These are phyloP conservation scores for Calycina marina DNA, from an alignment of 2,329 filamentous ascomycete genomes.

Conservation along the genomic window DNA sequence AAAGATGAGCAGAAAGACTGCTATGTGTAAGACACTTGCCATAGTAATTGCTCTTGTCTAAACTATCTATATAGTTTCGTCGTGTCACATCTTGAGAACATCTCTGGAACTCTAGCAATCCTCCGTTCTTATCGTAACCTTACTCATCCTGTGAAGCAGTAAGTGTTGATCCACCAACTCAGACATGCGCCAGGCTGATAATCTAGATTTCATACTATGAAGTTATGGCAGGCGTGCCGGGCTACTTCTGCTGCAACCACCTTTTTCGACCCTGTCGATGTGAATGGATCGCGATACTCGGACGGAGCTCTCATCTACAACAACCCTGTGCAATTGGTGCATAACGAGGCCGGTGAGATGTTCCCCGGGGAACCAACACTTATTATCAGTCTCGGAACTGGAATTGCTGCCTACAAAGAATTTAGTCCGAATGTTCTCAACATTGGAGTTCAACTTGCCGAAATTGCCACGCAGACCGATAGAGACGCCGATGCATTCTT, in stretches of 20 bases:
- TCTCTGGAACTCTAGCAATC: not conserved
- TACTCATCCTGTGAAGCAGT: too few relatives aligned
- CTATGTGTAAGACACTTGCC: slow-evolving; percentile 1
- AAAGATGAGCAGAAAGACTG: not conserved
- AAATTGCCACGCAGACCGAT: not conserved
- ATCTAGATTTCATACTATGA: not conserved
- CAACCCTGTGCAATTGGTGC: slow-evolving; percentile 2
- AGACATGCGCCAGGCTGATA: not conserved
- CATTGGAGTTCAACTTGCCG: not conserved
- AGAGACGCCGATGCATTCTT: not conserved
- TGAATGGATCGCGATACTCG: slow-evolving; percentile 1
- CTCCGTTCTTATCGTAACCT: slow-evolving; percentile 1
- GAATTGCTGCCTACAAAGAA: not conserved
- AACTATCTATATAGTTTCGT: too few relatives aligned
- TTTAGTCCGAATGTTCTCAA: not conserved
- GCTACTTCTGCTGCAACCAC: slow-evolving; percentile 3
- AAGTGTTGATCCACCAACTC: not conserved
- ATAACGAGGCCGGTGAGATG: not conserved
- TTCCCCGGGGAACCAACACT: not conserved
- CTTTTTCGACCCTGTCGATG: slow-evolving; percentile 2
- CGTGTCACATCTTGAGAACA: slow-evolving; percentile 1
- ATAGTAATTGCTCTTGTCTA: not conserved
- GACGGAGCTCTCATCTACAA: slow-evolving; percentile 3
- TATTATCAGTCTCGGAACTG: slow-evolving; percentile 2
- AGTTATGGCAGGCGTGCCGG: slow-evolving; percentile 4